phyloP scores from a whole-genome alignment of 2,329 filamentous ascomycete species.

The Phialophora tarda region DNA sequence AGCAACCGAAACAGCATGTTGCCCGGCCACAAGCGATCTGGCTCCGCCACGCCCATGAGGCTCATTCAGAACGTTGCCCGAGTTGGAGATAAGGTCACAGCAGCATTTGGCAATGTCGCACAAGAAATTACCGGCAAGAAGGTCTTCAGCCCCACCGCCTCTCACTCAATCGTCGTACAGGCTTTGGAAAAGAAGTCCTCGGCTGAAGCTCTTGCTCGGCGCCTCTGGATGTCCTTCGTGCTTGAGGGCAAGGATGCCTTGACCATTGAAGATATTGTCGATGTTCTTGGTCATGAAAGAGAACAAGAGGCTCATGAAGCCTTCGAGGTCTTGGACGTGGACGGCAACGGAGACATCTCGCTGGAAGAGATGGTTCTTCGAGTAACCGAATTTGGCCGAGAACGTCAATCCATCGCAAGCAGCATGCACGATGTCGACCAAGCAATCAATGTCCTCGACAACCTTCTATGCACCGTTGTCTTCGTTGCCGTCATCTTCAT shows the following conservation, averaged over 20 bases:
- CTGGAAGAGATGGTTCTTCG: conserved; percentile 94
- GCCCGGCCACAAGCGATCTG: conserved; percentile 59
- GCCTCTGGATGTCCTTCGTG: conserved; percentile 98
- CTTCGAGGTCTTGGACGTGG: conserved; percentile 79
- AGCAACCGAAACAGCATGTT: conserved; percentile 49
- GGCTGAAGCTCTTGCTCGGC: conserved; percentile 88
- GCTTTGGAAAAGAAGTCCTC: conserved; percentile 83
- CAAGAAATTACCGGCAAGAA: conserved; percentile 95
- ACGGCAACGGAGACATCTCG: conserved; percentile 91
- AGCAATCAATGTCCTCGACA: conserved; percentile 88
- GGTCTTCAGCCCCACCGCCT: conserved; percentile 89
- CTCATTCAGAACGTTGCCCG: conserved; percentile 77
- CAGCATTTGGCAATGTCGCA: conserved; percentile 89
- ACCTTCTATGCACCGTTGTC: conserved; percentile 80
- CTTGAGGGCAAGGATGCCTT: conserved; percentile 84
- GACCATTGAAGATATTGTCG: conserved; percentile 78
- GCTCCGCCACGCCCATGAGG: conserved; percentile 76
- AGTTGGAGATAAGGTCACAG: conserved; percentile 90
- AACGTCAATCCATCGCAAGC: conserved; percentile 84
- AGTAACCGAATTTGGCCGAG: conserved; percentile 79
- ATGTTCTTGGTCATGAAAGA: conserved; percentile 80
- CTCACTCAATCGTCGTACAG: conserved; percentile 86
- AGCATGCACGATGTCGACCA: conserved; percentile 98
- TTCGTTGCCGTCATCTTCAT: conserved; percentile 81
- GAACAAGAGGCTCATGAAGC: conserved; percentile 82